Percentiles rank a stretch among this genome's conserved stretches.
Evolutionary conservation across 208 protist species (phyloP).

Genomic region (Trypanosoma cruzi): DNA sequence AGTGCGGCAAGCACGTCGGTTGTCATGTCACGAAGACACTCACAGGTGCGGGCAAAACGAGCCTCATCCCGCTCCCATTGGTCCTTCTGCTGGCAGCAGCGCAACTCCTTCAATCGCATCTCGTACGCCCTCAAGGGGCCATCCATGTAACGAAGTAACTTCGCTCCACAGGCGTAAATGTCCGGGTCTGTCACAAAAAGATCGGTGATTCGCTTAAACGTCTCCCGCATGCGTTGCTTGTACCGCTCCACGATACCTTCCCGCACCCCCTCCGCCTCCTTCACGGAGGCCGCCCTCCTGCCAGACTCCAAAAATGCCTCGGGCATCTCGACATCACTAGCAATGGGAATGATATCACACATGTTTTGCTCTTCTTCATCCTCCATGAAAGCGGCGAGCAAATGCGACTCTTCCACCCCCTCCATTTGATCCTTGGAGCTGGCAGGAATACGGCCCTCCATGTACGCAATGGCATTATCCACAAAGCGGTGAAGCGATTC

Average conservation of each 20-base stretch:
- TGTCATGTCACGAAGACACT: constrained; percentile 55
- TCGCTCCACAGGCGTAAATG: constrained; percentile 76
- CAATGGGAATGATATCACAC: constrained; percentile 32
- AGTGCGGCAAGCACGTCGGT: constrained; percentile 44
- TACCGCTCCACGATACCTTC: constrained; percentile 57
- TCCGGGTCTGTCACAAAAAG: constrained; percentile 86
- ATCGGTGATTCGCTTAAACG: constrained; percentile 67
- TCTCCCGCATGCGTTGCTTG: constrained; percentile 61
- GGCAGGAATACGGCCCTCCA: constrained; percentile 70
- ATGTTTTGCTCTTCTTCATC: constrained; percentile 31
- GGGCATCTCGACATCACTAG: constrained; percentile 42
- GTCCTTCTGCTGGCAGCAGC: constrained; percentile 81
- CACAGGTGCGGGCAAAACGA: constrained; percentile 63
- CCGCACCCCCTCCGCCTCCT: constrained; percentile 26
- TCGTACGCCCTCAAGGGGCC: constrained; percentile 65
- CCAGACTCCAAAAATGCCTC: constrained; percentile 26
- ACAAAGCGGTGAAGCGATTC: constrained; percentile 72
- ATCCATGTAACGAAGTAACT: constrained; percentile 64
- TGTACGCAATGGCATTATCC: constrained; percentile 76
- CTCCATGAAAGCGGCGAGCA: not conserved
- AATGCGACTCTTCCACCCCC: constrained; percentile 5
- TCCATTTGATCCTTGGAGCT: constrained; percentile 48
- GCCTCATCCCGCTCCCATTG: constrained; percentile 72
- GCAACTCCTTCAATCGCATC: constrained; percentile 81
- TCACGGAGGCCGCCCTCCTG: constrained; percentile 16